Evolutionary conservation across 23 red algal species (phyloP).

Genomic region (Pyropia haitanensis): DNA sequence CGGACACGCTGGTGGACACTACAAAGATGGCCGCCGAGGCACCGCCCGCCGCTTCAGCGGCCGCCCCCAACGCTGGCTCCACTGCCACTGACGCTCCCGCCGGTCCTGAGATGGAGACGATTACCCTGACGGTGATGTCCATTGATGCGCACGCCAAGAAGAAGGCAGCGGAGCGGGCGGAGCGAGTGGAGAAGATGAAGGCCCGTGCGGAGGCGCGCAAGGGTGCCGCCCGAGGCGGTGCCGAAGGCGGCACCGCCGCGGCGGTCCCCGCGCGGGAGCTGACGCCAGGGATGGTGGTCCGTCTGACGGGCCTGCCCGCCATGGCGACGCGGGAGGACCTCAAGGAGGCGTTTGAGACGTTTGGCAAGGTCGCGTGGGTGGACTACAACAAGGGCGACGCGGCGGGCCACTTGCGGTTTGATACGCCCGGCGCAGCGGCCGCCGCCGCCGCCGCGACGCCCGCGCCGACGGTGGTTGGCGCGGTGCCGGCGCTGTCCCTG

Average conservation of each 20-base stretch:
- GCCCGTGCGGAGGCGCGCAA: neutral
- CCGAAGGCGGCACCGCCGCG: neutral
- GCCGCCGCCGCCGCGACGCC: conserved; percentile 23
- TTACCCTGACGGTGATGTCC: conserved; percentile 2
- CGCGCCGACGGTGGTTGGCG: conserved; percentile 17
- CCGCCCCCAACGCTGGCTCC: too few relatives aligned
- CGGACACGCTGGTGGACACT: conserved; percentile 9
- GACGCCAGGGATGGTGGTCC: conserved; percentile 60
- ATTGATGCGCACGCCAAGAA: conserved; percentile 24
- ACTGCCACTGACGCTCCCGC: neutral
- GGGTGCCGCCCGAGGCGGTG: neutral
- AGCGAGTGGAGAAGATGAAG: conserved; percentile 3
- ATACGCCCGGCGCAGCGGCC: conserved; percentile 21
- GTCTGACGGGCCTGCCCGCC: conserved; percentile 48
- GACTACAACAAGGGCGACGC: conserved; percentile 47
- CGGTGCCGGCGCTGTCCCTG: conserved; percentile 29
- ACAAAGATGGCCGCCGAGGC: neutral
- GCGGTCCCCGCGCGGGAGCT: conserved; percentile 7
- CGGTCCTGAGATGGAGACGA: too few relatives aligned
- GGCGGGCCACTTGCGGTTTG: conserved; percentile 63
- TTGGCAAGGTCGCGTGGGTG: conserved; percentile 73
- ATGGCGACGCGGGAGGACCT: conserved; percentile 72
- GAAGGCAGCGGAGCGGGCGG: conserved; percentile 7
- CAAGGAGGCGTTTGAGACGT: conserved; percentile 39
- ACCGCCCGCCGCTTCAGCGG: too few relatives aligned